Percentiles rank a stretch among this genome's conserved stretches.
phyloP scores from a whole-genome alignment of 371 early-diverging fungal species.

The Mortierella sp. region DNA sequence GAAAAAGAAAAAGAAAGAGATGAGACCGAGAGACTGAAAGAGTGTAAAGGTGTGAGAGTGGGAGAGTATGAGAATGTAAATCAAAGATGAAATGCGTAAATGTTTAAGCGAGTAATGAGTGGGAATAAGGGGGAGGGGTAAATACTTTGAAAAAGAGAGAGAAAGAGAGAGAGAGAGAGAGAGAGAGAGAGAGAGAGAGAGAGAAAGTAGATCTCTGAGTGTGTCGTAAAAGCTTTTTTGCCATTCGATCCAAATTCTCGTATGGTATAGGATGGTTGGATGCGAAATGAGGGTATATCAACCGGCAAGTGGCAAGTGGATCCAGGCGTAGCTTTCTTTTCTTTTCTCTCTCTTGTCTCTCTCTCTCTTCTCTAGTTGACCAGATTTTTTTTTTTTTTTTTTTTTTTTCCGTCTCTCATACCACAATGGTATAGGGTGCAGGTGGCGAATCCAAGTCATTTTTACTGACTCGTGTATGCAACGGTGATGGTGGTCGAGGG shows the following conservation, averaged over 20 bases:
- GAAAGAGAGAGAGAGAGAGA: no score
- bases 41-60: neutral
- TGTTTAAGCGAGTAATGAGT: neutral
- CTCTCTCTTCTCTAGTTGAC: neutral
- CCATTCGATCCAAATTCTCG: slow-evolving; percentile 1
- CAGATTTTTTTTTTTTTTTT: neutral
- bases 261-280: neutral
- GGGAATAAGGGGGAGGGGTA: neutral
- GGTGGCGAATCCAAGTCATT: neutral
- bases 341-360: neutral
- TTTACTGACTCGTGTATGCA: slow-evolving; percentile 4
- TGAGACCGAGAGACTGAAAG: neutral
- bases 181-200: neutral
- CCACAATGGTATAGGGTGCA: neutral
- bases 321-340: no score
- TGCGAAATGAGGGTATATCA: neutral
- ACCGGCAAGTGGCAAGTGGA: no score
- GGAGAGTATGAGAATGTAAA: neutral
- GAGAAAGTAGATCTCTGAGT: neutral
- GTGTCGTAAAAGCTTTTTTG: neutral
- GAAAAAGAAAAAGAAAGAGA: no score
- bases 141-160: no score
- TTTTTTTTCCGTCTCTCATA: neutral
- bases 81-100: neutral
- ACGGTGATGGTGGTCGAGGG: slow-evolving; percentile 6